phyloP scores from a whole-genome alignment of 1,284 basidiomycete species.

The Sporisorium reilianum region DNA sequence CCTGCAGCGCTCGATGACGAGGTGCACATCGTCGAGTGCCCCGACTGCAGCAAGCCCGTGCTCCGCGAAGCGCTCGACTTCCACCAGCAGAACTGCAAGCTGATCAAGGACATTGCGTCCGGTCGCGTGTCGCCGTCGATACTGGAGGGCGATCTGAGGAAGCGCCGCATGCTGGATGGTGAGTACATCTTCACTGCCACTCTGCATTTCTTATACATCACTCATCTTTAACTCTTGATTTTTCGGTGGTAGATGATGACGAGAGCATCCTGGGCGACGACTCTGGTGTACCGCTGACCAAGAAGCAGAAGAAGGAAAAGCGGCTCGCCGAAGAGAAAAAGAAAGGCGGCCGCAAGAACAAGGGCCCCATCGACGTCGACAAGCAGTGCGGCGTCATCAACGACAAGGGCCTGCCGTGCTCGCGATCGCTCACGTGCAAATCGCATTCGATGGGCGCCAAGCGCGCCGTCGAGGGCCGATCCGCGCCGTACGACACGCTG shows the following conservation, averaged over 20 bases:
- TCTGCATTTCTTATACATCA: neutral
- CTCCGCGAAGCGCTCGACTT: slow-evolving; percentile 54
- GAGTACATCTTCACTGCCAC: slow-evolving; percentile 16
- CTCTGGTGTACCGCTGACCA: slow-evolving; percentile 14
- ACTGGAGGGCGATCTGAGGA: slow-evolving; percentile 50
- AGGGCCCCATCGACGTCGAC: slow-evolving; percentile 77
- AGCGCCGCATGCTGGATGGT: slow-evolving; percentile 52
- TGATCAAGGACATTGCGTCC: slow-evolving; percentile 54
- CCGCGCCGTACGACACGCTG: slow-evolving; percentile 85
- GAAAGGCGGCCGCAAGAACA: slow-evolving; percentile 53
- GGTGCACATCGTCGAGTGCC: slow-evolving; percentile 59
- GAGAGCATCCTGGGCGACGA: slow-evolving; percentile 41
- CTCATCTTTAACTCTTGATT: neutral
- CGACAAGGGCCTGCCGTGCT: slow-evolving; percentile 91
- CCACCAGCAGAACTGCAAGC: slow-evolving; percentile 60
- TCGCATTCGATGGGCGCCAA: slow-evolving; percentile 98
- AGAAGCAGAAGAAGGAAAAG: slow-evolving; percentile 45
- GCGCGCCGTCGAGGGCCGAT: slow-evolving; percentile 88
- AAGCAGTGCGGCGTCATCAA: slow-evolving; percentile 97
- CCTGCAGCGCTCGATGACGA: slow-evolving; percentile 61
- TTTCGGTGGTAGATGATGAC: slow-evolving; percentile 33
- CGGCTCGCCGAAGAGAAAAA: slow-evolving; percentile 47
- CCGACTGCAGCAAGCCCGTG: slow-evolving; percentile 57
- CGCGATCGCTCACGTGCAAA: slow-evolving; percentile 97
- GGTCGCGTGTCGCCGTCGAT: slow-evolving; percentile 57